A percentile compares a stretch with the other conserved stretches of the same genome.
Conservation (phyloP, 352 stramenopile genomes). For the Nothophytophthora sp. region DNA sequence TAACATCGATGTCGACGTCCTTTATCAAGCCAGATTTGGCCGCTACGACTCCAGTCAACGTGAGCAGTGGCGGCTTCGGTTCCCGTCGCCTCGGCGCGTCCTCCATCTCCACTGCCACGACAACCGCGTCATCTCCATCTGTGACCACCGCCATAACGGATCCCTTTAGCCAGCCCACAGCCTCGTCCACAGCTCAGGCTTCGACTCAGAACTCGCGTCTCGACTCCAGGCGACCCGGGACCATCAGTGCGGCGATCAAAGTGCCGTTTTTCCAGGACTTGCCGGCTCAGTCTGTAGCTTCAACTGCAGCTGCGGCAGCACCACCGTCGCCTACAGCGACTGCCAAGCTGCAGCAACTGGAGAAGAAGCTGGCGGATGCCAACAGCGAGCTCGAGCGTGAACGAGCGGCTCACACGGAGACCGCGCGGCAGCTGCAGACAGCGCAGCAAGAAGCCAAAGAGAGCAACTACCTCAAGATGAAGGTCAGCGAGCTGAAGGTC, state of each 20-base stretch:
- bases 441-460: slow-evolving; percentile 51
- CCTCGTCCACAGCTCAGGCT: slow-evolving; percentile 3
- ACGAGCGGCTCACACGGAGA: slow-evolving; percentile 15
- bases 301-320: slow-evolving; percentile 1
- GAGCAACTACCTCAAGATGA: slow-evolving; percentile 60
- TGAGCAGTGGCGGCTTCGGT: slow-evolving; percentile 7
- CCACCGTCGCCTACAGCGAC: slow-evolving; percentile 13
- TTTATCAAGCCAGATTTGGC: slow-evolving; percentile 8
- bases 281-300: background rate
- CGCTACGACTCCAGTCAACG: background rate
- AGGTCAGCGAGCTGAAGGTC: slow-evolving; percentile 43
- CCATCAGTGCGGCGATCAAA: slow-evolving; percentile 20
- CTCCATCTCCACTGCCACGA: background rate
- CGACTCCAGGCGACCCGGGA: background rate
- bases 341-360: slow-evolving; percentile 32
- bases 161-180: slow-evolving; percentile 7
- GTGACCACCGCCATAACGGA: slow-evolving; percentile 5
- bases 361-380: slow-evolving; percentile 32
- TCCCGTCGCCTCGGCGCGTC: slow-evolving; percentile 10
- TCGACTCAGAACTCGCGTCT: background rate
- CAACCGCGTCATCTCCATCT: slow-evolving; percentile 1
- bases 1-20: slow-evolving; percentile 1
- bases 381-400: slow-evolving; percentile 22
- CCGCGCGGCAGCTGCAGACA: slow-evolving; percentile 24
- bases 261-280: slow-evolving; percentile 27